Percentiles rank a stretch among this genome's conserved stretches.
Evolutionary conservation across 352 stramenopile genomes (phyloP).

Genomic region (Globisporangium camurandrum): DNA sequence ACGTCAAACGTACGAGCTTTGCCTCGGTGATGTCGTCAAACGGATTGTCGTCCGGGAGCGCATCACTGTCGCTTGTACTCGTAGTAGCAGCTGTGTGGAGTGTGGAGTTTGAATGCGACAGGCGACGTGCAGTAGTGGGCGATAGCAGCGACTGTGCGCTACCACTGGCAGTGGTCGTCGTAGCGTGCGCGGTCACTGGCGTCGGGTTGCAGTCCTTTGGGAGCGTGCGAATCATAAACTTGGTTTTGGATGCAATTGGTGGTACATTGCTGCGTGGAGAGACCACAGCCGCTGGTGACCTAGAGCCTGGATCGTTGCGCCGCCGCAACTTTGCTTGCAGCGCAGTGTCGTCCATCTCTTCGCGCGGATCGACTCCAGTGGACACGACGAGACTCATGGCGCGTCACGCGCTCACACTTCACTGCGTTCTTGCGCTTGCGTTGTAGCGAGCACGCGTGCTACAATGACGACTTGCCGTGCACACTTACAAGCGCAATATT

Average conservation of each 20-base stretch:
- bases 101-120: neutral
- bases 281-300: too few species aligned
- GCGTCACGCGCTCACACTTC: too few species aligned
- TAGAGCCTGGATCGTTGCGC: neutral
- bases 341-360: constrained; percentile 33
- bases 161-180: neutral
- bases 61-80: constrained; percentile 11
- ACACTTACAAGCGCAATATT: too few species aligned
- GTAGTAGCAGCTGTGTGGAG: neutral
- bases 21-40: constrained; percentile 77
- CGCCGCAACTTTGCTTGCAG: neutral
- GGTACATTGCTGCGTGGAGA: too few species aligned
- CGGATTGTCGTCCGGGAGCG: constrained; percentile 42
- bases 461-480: too few species aligned
- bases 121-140: constrained; percentile 11
- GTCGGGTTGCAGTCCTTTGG: constrained; percentile 67
- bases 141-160: constrained; percentile 15
- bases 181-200: constrained; percentile 16
- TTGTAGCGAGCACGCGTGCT: too few species aligned
- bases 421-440: too few species aligned
- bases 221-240: constrained; percentile 65
- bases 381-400: constrained; percentile 32
- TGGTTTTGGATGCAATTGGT: constrained; percentile 25
- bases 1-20: constrained; percentile 47
- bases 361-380: constrained; percentile 28